Conservation (phyloP, 78 protist genomes). For the Dictyostelium intermedium region DNA sequence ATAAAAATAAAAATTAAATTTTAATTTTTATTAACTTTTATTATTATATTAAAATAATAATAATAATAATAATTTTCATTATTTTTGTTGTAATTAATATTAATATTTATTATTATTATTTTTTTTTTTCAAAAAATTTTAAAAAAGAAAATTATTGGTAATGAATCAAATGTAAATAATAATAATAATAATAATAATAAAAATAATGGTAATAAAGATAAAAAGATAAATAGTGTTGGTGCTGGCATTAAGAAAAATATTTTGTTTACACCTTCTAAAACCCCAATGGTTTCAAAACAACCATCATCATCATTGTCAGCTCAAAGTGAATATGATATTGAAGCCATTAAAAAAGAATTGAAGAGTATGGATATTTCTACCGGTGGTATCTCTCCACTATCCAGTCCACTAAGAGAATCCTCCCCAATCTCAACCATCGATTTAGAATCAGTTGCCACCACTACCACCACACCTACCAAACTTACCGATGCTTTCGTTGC, state of each 20-base stretch:
- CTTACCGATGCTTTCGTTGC: background rate
- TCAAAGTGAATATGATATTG: background rate
- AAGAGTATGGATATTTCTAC: background rate
- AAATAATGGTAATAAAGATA: background rate
- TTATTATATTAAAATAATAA: too few relatives aligned
- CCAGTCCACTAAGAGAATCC: background rate
- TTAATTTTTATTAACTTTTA: too few relatives aligned
- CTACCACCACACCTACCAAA: background rate
- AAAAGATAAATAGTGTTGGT: background rate
- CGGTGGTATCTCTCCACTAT: background rate
- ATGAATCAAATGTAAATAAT: background rate
- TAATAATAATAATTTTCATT: background rate
- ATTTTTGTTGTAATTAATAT: too few relatives aligned
- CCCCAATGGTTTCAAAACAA: background rate
- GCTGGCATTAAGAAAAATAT: background rate
- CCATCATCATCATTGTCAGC: background rate
- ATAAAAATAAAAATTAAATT: background rate
- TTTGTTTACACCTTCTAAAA: slow-evolving; percentile 3
- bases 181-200: background rate
- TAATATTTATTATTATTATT: too few relatives aligned
- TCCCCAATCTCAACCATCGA: background rate
- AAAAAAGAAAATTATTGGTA: background rate
- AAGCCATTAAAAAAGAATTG: background rate
- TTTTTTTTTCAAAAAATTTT: too few relatives aligned
- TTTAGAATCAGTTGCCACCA: background rate